phyloP scores from a whole-genome alignment of 2,329 filamentous ascomycete genomes.

The Pseudocercospora ulei region DNA sequence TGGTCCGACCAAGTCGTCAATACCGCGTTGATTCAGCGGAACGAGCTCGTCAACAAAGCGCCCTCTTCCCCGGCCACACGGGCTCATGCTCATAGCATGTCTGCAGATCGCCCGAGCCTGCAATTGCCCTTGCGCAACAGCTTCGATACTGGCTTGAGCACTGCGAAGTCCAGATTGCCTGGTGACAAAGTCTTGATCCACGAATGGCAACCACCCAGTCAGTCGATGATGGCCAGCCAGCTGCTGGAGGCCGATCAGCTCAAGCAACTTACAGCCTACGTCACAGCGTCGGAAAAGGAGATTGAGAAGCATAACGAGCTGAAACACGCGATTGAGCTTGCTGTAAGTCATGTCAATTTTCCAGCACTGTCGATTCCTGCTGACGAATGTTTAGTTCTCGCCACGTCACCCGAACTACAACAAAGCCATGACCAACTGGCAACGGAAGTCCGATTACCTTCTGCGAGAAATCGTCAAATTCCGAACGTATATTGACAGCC shows the following conservation, averaged over 20 bases:
- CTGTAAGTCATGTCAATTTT: constrained; percentile 43
- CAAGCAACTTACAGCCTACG: constrained; percentile 63
- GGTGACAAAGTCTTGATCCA: constrained; percentile 76
- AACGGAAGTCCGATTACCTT: constrained; percentile 85
- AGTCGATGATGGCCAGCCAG: constrained; percentile 78
- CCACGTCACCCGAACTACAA: constrained; percentile 68
- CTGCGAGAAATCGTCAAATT: constrained; percentile 94
- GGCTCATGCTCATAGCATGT: constrained; percentile 25
- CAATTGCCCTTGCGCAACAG: constrained; percentile 50
- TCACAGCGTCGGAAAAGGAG: constrained; percentile 76
- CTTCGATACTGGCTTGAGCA: constrained; percentile 45
- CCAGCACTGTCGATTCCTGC: too few species aligned
- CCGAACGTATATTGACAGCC: constrained; percentile 80
- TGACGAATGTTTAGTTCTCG: too few species aligned
- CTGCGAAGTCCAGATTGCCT: constrained; percentile 54
- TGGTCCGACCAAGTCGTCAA: constrained; percentile 81
- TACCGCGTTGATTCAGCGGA: constrained; percentile 36
- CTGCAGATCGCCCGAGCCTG: constrained; percentile 30
- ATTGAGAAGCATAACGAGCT: constrained; percentile 79
- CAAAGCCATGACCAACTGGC: constrained; percentile 93
- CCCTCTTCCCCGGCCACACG: constrained; percentile 30
- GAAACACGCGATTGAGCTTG: constrained; percentile 74
- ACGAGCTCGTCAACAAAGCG: constrained; percentile 25
- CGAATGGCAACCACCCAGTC: constrained; percentile 81
- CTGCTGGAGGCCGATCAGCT: constrained; percentile 73